Percentiles rank a stretch among this genome's conserved stretches.
Conservation (phyloP, 2,329 filamentous ascomycete genomes). For the Phialophora expanda region DNA sequence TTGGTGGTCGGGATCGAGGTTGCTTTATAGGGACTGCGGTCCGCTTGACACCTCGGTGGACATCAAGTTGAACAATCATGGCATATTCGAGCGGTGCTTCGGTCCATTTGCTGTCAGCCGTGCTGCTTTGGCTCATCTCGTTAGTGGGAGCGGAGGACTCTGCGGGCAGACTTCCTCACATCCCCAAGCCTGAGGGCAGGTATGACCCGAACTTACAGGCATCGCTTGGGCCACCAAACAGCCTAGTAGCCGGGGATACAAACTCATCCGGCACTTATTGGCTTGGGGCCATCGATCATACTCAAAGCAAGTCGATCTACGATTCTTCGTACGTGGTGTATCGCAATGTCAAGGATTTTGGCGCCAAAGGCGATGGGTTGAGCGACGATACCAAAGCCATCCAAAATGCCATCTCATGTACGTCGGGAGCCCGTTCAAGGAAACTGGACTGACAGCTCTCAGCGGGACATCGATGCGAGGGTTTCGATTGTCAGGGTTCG, state of each 20-base stretch:
- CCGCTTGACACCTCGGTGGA: neutral
- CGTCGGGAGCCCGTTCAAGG: neutral
- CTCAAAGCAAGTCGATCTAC: slow-evolving; percentile 1
- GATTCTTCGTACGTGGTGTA: slow-evolving; percentile 3
- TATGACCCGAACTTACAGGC: neutral
- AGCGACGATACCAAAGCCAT: slow-evolving; percentile 4
- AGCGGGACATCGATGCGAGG: slow-evolving; percentile 4
- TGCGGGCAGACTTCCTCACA: neutral
- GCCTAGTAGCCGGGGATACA: neutral
- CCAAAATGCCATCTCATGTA: slow-evolving; percentile 3
- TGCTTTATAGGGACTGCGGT: neutral
- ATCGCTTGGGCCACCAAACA: neutral
- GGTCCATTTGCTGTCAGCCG: neutral
- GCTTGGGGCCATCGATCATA: neutral
- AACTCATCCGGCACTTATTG: neutral
- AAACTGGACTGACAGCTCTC: neutral
- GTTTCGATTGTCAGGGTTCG: neutral
- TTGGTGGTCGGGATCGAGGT: neutral
- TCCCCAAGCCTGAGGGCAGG: neutral
- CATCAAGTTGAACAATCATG: neutral
- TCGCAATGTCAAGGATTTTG: slow-evolving; percentile 9
- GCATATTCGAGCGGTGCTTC: neutral
- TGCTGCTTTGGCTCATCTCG: neutral
- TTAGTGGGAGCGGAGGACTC: neutral
- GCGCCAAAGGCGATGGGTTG: slow-evolving; percentile 4